Evolutionary conservation across 1,139 yeast genomes (phyloP), one percentile per base, ranked within the genome.

Genomic region (Lodderomyces orthopsilosis): DNA sequence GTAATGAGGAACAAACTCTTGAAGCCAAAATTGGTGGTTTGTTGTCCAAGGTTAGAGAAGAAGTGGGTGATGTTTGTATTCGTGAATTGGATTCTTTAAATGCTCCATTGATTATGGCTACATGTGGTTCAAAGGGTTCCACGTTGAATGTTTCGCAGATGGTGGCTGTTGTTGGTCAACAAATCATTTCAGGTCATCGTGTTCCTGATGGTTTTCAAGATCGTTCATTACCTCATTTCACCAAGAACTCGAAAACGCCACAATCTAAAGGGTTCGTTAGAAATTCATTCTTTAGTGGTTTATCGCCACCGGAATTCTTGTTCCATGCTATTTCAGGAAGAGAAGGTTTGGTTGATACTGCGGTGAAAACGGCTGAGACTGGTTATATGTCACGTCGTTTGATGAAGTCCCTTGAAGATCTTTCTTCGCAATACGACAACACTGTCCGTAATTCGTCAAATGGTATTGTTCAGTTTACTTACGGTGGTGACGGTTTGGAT

Each of bases 101-200:
- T 63, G 96, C 98, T 30, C 98, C 98, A 34, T 78, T 94, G 59
- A 91, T 94, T 61, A 94, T 94, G 99, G 98, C 98, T 9, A 89
- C 96, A 1, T 93, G 98, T 77, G 99, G 99, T 55, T 93, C 98
- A 40, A 94, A 94, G 65, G 99, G 98, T 66, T 93, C 98, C 35
- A 90, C 97, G 0, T 79, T 94, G 52, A 94, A 94, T 65, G 98
- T 94, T 37, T 93, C 98, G 9, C 99, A 94, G 70, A 94, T 94
- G 99, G 98, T 94, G 76, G 98, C 99, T 0, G 97, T 94, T 62
- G 99, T 94, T 40, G 99, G 99, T 46, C 99, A 94, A 68, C 99
- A 94, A 66, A 94, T 94, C 72, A 94, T 94, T 56, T 83, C 96
- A 4, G 99, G 99, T 66, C 87, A 88, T 61, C 96, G 99, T 78